Percentiles rank a stretch among this genome's conserved stretches.
Conservation (phyloP, 306 rosid genomes). For the Vachellia pachyceras region DNA sequence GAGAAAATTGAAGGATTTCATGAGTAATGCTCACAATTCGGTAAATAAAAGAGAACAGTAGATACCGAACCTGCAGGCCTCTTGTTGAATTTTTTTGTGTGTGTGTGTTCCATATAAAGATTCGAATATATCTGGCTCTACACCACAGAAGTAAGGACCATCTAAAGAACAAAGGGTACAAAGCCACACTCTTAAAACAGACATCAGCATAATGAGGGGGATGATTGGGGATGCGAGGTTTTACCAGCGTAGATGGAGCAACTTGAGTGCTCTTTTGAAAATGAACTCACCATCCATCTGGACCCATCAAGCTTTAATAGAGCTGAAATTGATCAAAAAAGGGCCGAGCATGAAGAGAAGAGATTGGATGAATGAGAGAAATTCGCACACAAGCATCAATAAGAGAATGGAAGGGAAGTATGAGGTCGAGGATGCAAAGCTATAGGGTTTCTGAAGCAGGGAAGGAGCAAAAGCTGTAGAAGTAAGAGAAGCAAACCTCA, state of each 20-base stretch:
- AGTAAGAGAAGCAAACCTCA: constrained; percentile 52
- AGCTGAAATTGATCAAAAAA: constrained; percentile 58
- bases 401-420: not conserved
- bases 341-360: not conserved
- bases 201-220: not conserved
- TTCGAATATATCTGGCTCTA: constrained; percentile 69
- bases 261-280: constrained; percentile 66
- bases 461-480: not conserved
- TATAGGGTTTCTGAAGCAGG: not conserved
- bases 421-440: not conserved
- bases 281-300: constrained; percentile 82
- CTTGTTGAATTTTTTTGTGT: constrained; percentile 75
- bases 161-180: constrained; percentile 47
- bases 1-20: constrained; percentile 15
- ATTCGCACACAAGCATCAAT: not conserved
- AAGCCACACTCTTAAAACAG: not conserved
- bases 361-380: not conserved
- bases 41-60: constrained; percentile 6
- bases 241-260: constrained; percentile 86
- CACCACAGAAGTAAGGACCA: constrained; percentile 92
- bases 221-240: constrained; percentile 13
- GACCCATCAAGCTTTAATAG: constrained; percentile 79
- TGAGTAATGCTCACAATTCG: constrained; percentile 22
- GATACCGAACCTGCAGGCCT: constrained; percentile 82
- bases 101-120: constrained; percentile 62